phyloP scores from a whole-genome alignment of 306 rosid genomes.

The Parietaria judaica region DNA sequence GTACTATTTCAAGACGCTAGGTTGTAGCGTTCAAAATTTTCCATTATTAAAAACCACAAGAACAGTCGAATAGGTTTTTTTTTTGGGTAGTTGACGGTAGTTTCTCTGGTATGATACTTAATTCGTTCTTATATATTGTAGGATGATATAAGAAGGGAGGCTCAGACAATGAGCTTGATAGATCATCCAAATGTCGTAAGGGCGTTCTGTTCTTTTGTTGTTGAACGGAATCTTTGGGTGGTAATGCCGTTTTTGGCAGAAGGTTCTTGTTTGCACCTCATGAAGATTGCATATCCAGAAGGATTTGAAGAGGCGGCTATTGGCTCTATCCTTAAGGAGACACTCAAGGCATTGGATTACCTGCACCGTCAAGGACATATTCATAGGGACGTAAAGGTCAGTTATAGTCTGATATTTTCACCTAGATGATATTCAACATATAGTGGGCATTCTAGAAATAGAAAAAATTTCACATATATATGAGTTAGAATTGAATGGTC shows the following conservation, averaged over 20 bases:
- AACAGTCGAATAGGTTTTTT: neutral
- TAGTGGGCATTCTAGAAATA: too few relatives aligned
- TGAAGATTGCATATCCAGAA: constrained; percentile 78
- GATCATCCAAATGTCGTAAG: constrained; percentile 83
- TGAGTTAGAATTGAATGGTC: too few relatives aligned
- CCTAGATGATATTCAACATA: too few relatives aligned
- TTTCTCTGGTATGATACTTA: neutral
- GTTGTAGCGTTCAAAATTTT: neutral
- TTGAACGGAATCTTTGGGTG: constrained; percentile 78
- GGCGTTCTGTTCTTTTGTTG: constrained; percentile 89
- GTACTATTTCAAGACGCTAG: too few relatives aligned
- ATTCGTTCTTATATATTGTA: constrained; percentile 8
- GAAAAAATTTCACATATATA: too few relatives aligned
- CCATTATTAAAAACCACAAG: neutral
- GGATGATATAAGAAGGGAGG: constrained; percentile 80
- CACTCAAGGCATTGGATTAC: constrained; percentile 85
- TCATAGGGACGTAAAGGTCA: constrained; percentile 89
- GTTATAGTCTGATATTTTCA: neutral
- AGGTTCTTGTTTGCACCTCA: constrained; percentile 93
- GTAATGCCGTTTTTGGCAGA: constrained; percentile 94
- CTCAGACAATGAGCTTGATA: constrained; percentile 91
- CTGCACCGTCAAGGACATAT: constrained; percentile 92
- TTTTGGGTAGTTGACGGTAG: neutral
- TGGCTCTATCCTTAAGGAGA: constrained; percentile 70
- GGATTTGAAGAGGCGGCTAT: constrained; percentile 89